These are phyloP conservation scores for Candida khao-thaluensis DNA, from an alignment of 805 yeast species.

Conservation along the genomic window DNA sequence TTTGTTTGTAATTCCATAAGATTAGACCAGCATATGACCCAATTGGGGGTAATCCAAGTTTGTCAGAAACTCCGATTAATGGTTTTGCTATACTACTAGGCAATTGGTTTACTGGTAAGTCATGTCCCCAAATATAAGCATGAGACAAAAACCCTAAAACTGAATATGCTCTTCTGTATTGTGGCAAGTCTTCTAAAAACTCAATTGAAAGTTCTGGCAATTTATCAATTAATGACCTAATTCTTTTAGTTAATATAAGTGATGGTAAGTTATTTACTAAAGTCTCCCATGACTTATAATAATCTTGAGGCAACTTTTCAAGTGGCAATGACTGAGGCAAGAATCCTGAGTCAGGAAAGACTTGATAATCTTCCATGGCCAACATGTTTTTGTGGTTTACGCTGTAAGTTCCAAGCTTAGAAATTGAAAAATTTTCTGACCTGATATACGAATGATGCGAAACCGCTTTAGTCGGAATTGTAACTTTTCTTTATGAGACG, in stretches of 20 bases:
- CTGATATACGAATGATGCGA: conserved; percentile 6
- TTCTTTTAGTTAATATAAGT: conserved; percentile 60
- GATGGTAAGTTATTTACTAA: conserved; percentile 69
- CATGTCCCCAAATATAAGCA: conserved; percentile 87
- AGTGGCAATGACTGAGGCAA: conserved; percentile 71
- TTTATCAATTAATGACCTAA: conserved; percentile 62
- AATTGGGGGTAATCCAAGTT: conserved; percentile 75
- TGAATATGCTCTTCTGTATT: conserved; percentile 78
- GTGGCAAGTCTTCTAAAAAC: conserved; percentile 43
- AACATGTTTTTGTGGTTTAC: conserved; percentile 19
- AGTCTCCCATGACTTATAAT: conserved; percentile 77
- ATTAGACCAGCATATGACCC: conserved; percentile 87
- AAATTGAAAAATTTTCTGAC: conserved; percentile 4
- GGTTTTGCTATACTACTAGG: conserved; percentile 75
- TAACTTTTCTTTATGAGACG: no score
- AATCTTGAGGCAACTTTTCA: conserved; percentile 53
- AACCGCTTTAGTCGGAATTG: neutral
- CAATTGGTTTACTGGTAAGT: conserved; percentile 55
- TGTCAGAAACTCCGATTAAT: conserved; percentile 53
- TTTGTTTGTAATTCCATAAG: conserved; percentile 80
- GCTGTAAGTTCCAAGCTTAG: neutral
- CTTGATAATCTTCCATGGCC: conserved; percentile 58
- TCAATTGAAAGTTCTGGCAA: conserved; percentile 57
- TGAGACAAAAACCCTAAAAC: conserved; percentile 78
- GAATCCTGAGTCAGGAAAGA: conserved; percentile 73